Evolutionary conservation across 371 early-diverging fungal species (phyloP), one percentile per base, ranked within the genome.

Genomic region (Saksenaea vasiformis): DNA sequence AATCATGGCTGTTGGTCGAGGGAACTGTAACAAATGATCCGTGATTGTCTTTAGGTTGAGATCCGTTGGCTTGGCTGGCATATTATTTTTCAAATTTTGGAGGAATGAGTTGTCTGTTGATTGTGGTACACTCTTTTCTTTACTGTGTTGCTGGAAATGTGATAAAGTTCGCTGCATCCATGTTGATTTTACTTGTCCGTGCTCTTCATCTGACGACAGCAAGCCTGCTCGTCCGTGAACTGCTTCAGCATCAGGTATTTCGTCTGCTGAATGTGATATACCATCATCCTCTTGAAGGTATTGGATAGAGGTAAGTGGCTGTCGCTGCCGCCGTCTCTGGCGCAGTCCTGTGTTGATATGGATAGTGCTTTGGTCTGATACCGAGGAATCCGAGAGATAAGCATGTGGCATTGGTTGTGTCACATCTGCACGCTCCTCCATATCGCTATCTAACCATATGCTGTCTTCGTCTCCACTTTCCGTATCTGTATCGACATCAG

Each of bases 161-260:
- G 80, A 77, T 15, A 79, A 47, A 0, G 80, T 79, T 10, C 77
- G 74, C 51, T 79, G 73, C 74, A 79, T 79, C 80, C 80, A 76
- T 35, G 47, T 79, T 53, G 67, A 65, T 31, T 71, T 67, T 13
- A 61, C 64, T 44, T 19, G 67, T 28, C 22, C 41, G 56, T 35
- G 60, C 39, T 67, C 68, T 26, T 67, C 63, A 36, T 67, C 68
- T 8, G 68, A 67, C n/a, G 68, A 68, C 9, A 35, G 35, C 1
- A 56, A 47, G 15, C 35, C 27, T n/a, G 56, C 69, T 15, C 57
- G 60, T 28, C 61, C 69, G 51, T 61, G 56, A 5, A 64, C 61
- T 15, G 64, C 60, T 41, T 67, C 56, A 28, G 68, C 68, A 28
- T 67, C 68, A 9, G 43, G 62, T 17, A 67, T 67, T 26, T 67